These are phyloP conservation scores for Quercus gilva DNA, from an alignment of 306 rosid genomes.

Conservation along the genomic window DNA sequence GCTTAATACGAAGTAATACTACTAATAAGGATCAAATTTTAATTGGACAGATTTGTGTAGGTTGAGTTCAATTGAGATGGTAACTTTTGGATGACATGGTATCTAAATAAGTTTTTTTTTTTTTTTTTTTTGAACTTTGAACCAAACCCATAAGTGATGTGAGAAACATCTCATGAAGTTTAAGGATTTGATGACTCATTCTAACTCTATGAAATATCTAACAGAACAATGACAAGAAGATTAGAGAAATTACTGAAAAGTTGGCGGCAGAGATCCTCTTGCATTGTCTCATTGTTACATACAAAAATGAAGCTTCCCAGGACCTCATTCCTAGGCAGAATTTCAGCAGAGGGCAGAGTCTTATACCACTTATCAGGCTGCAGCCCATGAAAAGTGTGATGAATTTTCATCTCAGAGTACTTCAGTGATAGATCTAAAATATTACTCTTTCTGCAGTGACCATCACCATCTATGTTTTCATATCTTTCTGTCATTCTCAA, in stretches of 20 bases:
- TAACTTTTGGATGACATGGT: too few relatives aligned
- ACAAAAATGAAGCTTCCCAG: conserved; percentile 30
- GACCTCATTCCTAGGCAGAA: conserved; percentile 27
- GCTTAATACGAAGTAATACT: too few relatives aligned
- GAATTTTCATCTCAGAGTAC: background rate
- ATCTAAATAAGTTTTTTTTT: too few relatives aligned
- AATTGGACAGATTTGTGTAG: too few relatives aligned
- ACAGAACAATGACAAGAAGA: background rate
- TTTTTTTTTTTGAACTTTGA: background rate
- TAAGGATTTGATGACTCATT: background rate
- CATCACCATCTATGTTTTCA: background rate
- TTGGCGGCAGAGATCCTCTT: conserved; percentile 28
- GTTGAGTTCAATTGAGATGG: too few relatives aligned
- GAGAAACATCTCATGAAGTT: background rate
- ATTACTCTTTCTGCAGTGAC: background rate
- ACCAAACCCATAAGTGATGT: background rate
- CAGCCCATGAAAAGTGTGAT: background rate
- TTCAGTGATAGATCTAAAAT: background rate
- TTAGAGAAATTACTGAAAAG: conserved; percentile 15
- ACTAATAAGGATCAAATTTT: too few relatives aligned
- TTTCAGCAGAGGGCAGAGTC: conserved; percentile 22
- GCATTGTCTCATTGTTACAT: conserved; percentile 28
- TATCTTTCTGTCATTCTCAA: background rate
- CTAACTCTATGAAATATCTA: background rate
- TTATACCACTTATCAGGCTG: conserved; percentile 12